Evolutionary conservation across 2,329 filamentous ascomycete genomes (phyloP), one percentile per base, ranked within the genome.

Genomic region (Penicillium capsulatum): DNA sequence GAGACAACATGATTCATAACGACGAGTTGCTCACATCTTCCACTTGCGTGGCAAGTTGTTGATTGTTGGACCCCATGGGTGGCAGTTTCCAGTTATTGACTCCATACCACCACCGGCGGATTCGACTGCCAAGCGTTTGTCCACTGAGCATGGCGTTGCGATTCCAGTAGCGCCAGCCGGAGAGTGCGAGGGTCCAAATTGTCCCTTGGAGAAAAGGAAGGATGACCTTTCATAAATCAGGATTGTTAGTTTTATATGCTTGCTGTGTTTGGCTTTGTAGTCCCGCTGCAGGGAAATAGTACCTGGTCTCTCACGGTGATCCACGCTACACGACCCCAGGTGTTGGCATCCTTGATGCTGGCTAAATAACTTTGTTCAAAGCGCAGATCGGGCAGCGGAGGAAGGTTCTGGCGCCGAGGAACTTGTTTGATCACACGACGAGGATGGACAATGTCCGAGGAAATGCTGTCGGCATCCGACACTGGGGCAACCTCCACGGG

Each of bases 331-430:
- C 80, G 80, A 71, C 84, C 83, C 81, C 83, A 90, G 16, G 80
- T 81, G 51, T 92, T 79, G 24, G 89, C 88, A 40, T 80, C 75
- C 50, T 83, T 79, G 54, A 98, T 85, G 68, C 89, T 94, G 55
- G 86, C 84, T 39, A 98, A 77, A 66, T 98, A 98, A 74, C 90
- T 96, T 76, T 98, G 92, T 70, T 98, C 92, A 68, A 97, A 97
- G 30, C 92, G 80, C 51, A 98, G 72, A 69, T 98, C 92, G 3
- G 81, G 81, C 32, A 84, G 63, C 3, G 80, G 80, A 32, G 90
- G 89, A 59, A 96, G 77, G n/a, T 60, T 62, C 20, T 63, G 56
- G 10, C 64, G 62, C 11, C 68, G 63, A 9, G 60, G 51, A 3
- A 60, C 41, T 3, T 65, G 61, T 20, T 57, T 61, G 35, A 69